phyloP scores from a whole-genome alignment of 2,329 filamentous ascomycete species.

The Microsporum audouinii region DNA sequence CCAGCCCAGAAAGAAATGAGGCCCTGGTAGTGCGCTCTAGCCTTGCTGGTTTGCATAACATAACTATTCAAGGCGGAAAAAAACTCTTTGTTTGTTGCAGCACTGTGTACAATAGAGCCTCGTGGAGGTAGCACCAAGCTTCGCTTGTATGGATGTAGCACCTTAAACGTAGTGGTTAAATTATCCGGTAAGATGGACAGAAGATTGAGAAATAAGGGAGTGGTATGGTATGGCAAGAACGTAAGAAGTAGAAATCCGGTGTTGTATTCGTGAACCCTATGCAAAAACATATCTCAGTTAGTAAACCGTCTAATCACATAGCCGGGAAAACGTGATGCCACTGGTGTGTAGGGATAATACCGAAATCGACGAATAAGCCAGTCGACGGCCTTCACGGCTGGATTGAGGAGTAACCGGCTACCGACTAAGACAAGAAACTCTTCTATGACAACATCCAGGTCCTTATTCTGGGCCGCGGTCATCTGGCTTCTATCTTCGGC shows the following conservation, averaged over 20 bases:
- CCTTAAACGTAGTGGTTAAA: constrained; percentile 65
- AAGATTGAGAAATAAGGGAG: constrained; percentile 72
- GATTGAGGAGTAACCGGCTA: constrained; percentile 66
- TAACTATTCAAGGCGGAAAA: constrained; percentile 67
- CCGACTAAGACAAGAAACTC: constrained; percentile 72
- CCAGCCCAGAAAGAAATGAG: constrained; percentile 86
- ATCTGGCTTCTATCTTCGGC: constrained; percentile 77
- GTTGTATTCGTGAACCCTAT: constrained; percentile 82
- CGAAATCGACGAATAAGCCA: constrained; percentile 88
- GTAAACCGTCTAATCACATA: not conserved
- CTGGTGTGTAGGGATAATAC: constrained; percentile 38
- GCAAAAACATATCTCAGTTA: not conserved
- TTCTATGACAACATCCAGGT: constrained; percentile 66
- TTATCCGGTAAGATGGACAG: constrained; percentile 70
- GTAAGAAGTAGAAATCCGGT: constrained; percentile 65
- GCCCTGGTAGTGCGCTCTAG: constrained; percentile 61
- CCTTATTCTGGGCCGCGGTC: constrained; percentile 67
- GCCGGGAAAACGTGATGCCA: not conserved
- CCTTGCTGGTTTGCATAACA: constrained; percentile 60
- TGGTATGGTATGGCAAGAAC: constrained; percentile 85
- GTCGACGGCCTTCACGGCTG: constrained; percentile 81
- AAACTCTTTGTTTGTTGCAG: constrained; percentile 65
- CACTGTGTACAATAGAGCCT: constrained; percentile 70
- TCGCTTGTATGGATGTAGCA: constrained; percentile 74
- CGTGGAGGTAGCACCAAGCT: constrained; percentile 66